Evolutionary conservation across 2,329 filamentous ascomycete genomes (phyloP).

Genomic region (Nemania bipapillata): DNA sequence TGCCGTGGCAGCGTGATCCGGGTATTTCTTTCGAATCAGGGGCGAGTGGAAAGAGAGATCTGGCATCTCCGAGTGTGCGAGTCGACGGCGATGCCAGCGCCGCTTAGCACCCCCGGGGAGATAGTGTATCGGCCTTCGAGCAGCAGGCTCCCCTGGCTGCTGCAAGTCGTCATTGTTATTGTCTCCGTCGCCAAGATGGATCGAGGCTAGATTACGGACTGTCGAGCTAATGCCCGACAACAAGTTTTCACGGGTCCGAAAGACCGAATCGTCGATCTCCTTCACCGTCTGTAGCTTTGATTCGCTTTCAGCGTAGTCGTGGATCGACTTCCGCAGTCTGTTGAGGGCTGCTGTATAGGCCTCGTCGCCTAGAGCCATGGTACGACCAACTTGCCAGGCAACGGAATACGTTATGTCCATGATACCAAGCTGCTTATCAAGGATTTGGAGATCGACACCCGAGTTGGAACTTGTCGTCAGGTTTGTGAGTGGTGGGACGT

Average conservation of each 20-base stretch:
- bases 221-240: background rate
- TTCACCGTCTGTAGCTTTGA: slow-evolving; percentile 5
- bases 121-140: background rate
- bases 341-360: slow-evolving; percentile 30
- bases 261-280: background rate
- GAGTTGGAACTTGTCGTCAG: slow-evolving; percentile 49
- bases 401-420: slow-evolving; percentile 59
- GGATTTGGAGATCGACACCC: slow-evolving; percentile 54
- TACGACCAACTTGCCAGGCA: slow-evolving; percentile 58
- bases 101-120: slow-evolving; percentile 26
- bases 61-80: slow-evolving; percentile 15
- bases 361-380: slow-evolving; percentile 53
- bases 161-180: background rate
- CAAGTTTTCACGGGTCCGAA: slow-evolving; percentile 3
- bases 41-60: slow-evolving; percentile 25
- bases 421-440: slow-evolving; percentile 54
- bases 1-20: slow-evolving; percentile 20
- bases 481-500: slow-evolving; percentile 29
- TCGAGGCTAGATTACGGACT: background rate
- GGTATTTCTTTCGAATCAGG: slow-evolving; percentile 12
- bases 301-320: slow-evolving; percentile 9
- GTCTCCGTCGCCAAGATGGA: slow-evolving; percentile 18
- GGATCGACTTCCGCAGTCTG: slow-evolving; percentile 42
- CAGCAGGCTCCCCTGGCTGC: slow-evolving; percentile 3
- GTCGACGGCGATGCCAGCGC: slow-evolving; percentile 28